These are phyloP conservation scores for Saccharomycopsis hybrid DNA, from an alignment of 1,139 yeast species.

Conservation along the genomic window DNA sequence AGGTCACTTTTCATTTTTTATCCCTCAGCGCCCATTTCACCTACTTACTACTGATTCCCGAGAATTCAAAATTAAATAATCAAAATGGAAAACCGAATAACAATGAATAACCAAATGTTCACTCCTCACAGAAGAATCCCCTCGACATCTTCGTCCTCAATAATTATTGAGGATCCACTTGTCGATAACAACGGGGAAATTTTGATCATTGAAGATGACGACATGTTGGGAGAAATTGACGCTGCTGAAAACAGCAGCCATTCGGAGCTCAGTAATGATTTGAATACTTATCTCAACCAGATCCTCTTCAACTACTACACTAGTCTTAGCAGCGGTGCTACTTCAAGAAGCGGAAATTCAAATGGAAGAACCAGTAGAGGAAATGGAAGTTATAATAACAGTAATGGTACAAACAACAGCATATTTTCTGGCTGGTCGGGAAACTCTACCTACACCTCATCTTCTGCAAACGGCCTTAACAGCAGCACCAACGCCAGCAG, in stretches of 20 bases:
- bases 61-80: too few species aligned
- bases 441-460: too few species aligned
- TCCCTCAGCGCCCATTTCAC: too few species aligned
- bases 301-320: slow-evolving; percentile 1
- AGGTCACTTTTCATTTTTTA: too few species aligned
- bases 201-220: slow-evolving; percentile 1
- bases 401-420: background rate
- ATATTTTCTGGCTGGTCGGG: too few species aligned
- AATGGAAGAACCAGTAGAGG: background rate
- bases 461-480: background rate
- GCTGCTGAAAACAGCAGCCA: slow-evolving; percentile 10
- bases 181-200: background rate
- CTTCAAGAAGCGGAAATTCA: background rate
- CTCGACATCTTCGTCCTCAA: too few species aligned
- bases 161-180: too few species aligned
- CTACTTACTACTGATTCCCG: too few species aligned
- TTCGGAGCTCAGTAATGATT: slow-evolving; percentile 14
- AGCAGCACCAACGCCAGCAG: background rate
- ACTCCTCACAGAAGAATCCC: too few species aligned
- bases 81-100: too few species aligned
- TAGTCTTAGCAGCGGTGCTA: background rate
- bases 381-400: background rate
- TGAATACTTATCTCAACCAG: slow-evolving; percentile 9
- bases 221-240: background rate
- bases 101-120: too few species aligned